phyloP scores from a whole-genome alignment of 1,284 basidiomycete genomes.

The Malassezia obtusa region DNA sequence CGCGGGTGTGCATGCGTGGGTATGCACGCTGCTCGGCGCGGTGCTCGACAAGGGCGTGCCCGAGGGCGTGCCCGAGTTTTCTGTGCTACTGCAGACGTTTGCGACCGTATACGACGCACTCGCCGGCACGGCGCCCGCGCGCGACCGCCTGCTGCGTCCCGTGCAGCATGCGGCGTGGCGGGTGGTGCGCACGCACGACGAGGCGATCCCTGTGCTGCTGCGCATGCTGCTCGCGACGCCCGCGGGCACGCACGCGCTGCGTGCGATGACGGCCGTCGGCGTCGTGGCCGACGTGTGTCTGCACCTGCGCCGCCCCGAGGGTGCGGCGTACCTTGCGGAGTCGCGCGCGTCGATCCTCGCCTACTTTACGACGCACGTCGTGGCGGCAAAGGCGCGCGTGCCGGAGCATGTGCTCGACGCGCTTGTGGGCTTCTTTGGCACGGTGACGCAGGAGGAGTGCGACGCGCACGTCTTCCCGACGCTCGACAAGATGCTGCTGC shows the following conservation, averaged over 20 bases:
- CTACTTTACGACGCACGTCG: slow-evolving; percentile 33
- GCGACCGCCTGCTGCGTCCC: background rate
- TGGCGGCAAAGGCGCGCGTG: slow-evolving; percentile 30
- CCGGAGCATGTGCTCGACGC: slow-evolving; percentile 22
- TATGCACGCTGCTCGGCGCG: slow-evolving; percentile 56
- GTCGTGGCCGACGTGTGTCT: slow-evolving; percentile 25
- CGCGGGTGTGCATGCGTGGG: slow-evolving; percentile 66
- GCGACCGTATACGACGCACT: slow-evolving; percentile 29
- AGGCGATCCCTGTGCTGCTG: slow-evolving; percentile 24
- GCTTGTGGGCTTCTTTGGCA: slow-evolving; percentile 29
- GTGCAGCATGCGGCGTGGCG: slow-evolving; percentile 11
- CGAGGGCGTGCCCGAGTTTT: background rate
- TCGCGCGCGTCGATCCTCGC: slow-evolving; percentile 21
- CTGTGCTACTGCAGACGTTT: slow-evolving; percentile 22
- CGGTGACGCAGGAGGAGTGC: slow-evolving; percentile 26
- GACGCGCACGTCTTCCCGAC: slow-evolving; percentile 29
- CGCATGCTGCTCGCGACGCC: slow-evolving; percentile 18
- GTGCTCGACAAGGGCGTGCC: slow-evolving; percentile 32
- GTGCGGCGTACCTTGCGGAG: slow-evolving; percentile 19
- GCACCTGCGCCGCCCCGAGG: slow-evolving; percentile 29
- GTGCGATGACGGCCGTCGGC: slow-evolving; percentile 26
- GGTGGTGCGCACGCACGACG: background rate
- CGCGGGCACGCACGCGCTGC: slow-evolving; percentile 17
- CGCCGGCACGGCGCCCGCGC: slow-evolving; percentile 3
- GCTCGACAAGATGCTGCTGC: slow-evolving; percentile 42